A percentile compares a stretch with the other conserved stretches of the same genome.
phyloP scores from a whole-genome alignment of 352 stramenopile species.

The Globisporangium radiosum region DNA sequence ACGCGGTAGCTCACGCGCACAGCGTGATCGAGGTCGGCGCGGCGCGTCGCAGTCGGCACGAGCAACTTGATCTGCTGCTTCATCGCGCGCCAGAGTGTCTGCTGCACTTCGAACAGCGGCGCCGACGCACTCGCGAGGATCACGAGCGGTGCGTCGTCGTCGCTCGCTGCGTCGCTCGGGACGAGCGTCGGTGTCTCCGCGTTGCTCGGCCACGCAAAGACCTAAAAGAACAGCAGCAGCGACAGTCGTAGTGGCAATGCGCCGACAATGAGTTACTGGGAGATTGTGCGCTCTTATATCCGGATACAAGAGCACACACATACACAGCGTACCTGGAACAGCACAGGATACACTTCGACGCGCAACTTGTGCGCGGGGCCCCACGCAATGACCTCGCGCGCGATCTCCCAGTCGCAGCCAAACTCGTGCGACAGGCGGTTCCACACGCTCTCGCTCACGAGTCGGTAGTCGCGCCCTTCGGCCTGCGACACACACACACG shows the following conservation, averaged over 20 bases:
- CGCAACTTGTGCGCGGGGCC: conserved; percentile 29
- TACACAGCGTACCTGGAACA: conserved; percentile 41
- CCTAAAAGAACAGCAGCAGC: conserved; percentile 10
- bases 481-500: conserved; percentile 12
- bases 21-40: conserved; percentile 16
- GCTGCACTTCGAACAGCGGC: conserved; percentile 33
- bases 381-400: conserved; percentile 43
- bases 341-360: conserved; percentile 65
- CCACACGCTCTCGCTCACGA: conserved; percentile 72
- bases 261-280: too few species aligned
- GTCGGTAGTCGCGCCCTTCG: conserved; percentile 53
- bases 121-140: conserved; percentile 30
- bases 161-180: too few species aligned
- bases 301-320: neutral
- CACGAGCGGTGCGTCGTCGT: conserved; percentile 21
- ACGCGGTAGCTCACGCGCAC: conserved; percentile 51
- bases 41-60: conserved; percentile 28
- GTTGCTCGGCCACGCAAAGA: conserved; percentile 33
- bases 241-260: too few species aligned
- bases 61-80: conserved; percentile 23
- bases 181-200: conserved; percentile 19
- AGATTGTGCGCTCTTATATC: too few species aligned
- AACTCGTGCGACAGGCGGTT: conserved; percentile 54
- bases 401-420: conserved; percentile 68
- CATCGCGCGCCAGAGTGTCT: conserved; percentile 34